Conservation (phyloP, 805 yeast species). For the Ogataea sp. region DNA sequence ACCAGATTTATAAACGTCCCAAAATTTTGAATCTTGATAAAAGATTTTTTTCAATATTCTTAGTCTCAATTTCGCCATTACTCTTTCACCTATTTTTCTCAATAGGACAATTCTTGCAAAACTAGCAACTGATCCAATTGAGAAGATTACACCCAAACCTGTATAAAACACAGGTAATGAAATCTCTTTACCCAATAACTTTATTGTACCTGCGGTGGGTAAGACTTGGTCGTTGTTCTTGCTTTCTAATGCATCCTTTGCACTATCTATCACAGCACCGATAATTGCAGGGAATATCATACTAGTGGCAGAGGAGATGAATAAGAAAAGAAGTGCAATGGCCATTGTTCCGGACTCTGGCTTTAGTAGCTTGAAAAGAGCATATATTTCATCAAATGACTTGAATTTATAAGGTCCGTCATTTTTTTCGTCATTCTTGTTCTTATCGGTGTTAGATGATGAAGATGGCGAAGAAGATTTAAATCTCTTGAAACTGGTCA, state of each 20-base stretch:
- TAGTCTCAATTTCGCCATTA: slow-evolving; percentile 78
- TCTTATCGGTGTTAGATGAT: neutral
- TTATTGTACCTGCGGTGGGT: slow-evolving; percentile 10
- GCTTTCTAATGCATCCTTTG: slow-evolving; percentile 26
- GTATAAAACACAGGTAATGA: slow-evolving; percentile 56
- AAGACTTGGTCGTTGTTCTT: slow-evolving; percentile 6
- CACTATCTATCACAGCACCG: slow-evolving; percentile 79
- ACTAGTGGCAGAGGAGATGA: slow-evolving; percentile 67
- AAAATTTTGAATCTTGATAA: slow-evolving; percentile 81
- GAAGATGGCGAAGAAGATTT: neutral
- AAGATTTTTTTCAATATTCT: slow-evolving; percentile 69
- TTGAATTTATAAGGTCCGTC: neutral
- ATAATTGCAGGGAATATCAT: slow-evolving; percentile 78
- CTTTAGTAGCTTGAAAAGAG: slow-evolving; percentile 48
- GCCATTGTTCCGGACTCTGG: slow-evolving; percentile 48
- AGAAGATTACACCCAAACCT: slow-evolving; percentile 53
- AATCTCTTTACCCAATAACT: slow-evolving; percentile 39
- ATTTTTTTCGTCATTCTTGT: neutral
- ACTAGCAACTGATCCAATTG: slow-evolving; percentile 70
- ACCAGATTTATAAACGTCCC: slow-evolving; percentile 86
- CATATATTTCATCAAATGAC: slow-evolving; percentile 26
- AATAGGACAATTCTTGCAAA: slow-evolving; percentile 72
- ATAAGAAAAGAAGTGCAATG: slow-evolving; percentile 56
- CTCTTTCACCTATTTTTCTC: slow-evolving; percentile 75
- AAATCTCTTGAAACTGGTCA: neutral